Base-by-base conservation (phyloP, 2,329 filamentous ascomycete genomes). In the Rhinocladiella mackenziei region DNA sequence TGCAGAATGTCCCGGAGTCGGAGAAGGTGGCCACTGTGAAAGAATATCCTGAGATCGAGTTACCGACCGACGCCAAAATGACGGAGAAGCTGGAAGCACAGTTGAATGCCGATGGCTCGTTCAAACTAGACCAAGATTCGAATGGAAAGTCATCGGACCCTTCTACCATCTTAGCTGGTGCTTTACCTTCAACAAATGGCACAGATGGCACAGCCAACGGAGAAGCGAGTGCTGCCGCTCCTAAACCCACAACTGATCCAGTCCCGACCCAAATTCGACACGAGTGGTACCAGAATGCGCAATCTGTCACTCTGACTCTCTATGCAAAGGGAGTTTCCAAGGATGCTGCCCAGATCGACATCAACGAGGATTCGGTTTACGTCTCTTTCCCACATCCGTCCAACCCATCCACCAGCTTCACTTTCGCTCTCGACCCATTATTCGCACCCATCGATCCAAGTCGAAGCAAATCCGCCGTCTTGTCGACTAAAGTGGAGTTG, bases 401-500 rank as follows among this genome's bases (percentile, higher is more conserved):
- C 25, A 71, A 72, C 10, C 69, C 73, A 4, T 63, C 41, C 13
- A 64, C 56, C 20, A 73, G 76, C 30, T 84, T 77, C 53, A 73
- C 78, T 48, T 82, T 78, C 58, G 74, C 72, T 1, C 73, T 88
- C 31, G 74, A 81, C 13, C 80, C 84, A 4, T 76, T 91, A 3
- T 88, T 75, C 62, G 78, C 75, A 10, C 62, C 74, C 7, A 80
- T 94, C 56, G 76, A 86, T 39, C 65, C 78, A 0, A 58, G 72
- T 1, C 65, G 73, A 22, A 87, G 80, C 14, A 82, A 73, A 32
- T 78, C 71, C 55, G 76, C 72, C 1, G 76, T 94, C 41, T 83
- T 84, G 30, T 74, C 83, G 1, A 87, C 81, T 58, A 95, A 95
- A 63, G 74, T 94, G 41, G 89, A 94, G 63, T 69, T 95, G 26